Evolutionary conservation across 2,329 filamentous ascomycete species (phyloP).

Genomic region (Thielaviopsis euricoi): DNA sequence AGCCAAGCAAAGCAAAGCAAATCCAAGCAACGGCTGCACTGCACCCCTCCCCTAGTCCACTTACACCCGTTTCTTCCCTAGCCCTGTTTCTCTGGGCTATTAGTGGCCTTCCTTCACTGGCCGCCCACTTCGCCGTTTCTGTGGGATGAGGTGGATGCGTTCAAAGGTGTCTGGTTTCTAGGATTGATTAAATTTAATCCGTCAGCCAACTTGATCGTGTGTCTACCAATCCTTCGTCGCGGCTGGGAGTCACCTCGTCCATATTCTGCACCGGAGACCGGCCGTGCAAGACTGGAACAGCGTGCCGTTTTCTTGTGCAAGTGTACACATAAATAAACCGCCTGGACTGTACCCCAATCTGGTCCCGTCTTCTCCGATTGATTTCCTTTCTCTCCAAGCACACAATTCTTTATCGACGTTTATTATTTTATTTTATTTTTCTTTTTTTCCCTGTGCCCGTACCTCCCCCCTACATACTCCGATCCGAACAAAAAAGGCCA

Average conservation of each 20-base stretch:
- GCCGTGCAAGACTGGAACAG: background rate
- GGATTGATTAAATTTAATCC: too few species aligned
- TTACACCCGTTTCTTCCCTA: constrained; percentile 11
- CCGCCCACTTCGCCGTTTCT: background rate
- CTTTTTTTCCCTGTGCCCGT: background rate
- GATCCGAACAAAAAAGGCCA: too few species aligned
- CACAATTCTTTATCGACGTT: background rate
- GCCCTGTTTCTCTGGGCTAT: constrained; percentile 5
- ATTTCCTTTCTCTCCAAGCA: background rate
- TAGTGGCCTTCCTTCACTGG: constrained; percentile 3
- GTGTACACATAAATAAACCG: constrained; percentile 7
- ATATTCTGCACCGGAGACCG: background rate
- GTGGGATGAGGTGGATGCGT: too few species aligned
- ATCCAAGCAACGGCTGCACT: background rate
- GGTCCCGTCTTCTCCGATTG: background rate
- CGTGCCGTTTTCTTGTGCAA: background rate
- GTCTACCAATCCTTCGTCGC: too few species aligned
- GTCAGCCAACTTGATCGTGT: too few species aligned
- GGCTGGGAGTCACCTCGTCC: background rate
- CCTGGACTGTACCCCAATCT: background rate
- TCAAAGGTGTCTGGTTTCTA: too few species aligned
- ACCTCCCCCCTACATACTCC: background rate
- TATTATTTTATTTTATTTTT: background rate
- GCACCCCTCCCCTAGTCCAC: background rate
- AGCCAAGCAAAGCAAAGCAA: too few species aligned